Base-by-base conservation (phyloP, 768 basidiomycete genomes). In the Cantharellus anzutake region DNA sequence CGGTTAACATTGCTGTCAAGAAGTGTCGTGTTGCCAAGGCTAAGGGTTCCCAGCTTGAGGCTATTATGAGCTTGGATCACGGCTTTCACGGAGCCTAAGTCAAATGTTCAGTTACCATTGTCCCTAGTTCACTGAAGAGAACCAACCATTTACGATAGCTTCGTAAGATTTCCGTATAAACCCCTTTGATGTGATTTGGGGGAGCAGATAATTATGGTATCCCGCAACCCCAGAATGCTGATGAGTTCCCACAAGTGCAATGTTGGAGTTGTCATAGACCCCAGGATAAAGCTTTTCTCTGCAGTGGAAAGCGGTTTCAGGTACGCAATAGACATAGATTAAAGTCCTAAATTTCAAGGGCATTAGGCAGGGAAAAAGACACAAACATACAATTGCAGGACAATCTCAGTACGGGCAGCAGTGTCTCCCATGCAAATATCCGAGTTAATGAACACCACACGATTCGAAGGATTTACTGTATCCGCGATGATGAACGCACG, bases 401-500 rank as follows among this genome's bases (percentile, higher is more conserved):
- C 44, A 64, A 89, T 80, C 11, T 79, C 77, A 37, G 84, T 79
- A 40, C 85, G 81, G 42, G 86, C 71, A 35, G 84, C 86, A 2
- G 78, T 80, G 69, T 87, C 86, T 5, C 86, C 86, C 82, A 87
- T 86, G 48, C 80, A 83, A 57, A 86, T 85, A 67, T 89, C 86
- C n/a, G 84, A 76, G 64, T 86, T 86, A 69, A 87, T 80, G 67
- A 85, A 84, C 34, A 87, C 79, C 52, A 87, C 66, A 53, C 83
- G 76, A 64, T 83, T 78, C 42, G 75, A 69, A 2, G 82, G 70
- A 38, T 73, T 69, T 51, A 76, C 65, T 35, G 78, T 70, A 59
- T 84, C 82, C 48, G 82, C 84, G 16, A 88, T 70, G 61, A 88
- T 83, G 66, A 80, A 88, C 0, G 83, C 84, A 20, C 86, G 81